Conservation (phyloP, 2,329 filamentous ascomycete species). For the Didymella keratinophila region DNA sequence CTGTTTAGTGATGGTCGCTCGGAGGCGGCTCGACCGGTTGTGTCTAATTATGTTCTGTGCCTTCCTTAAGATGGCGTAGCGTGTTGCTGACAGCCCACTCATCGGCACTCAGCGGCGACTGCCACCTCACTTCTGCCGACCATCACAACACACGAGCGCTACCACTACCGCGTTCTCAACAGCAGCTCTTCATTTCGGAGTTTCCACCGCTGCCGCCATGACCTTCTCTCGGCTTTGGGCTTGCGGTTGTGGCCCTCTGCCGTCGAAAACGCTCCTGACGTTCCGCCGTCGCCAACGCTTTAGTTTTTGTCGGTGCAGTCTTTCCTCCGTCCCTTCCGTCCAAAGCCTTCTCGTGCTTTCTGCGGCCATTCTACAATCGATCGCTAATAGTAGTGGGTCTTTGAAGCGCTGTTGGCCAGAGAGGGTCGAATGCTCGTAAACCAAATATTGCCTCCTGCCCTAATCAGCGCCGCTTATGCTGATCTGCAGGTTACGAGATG, state of each 20-base stretch:
- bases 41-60: slow-evolving; percentile 25
- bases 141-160: slow-evolving; percentile 23
- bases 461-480: slow-evolving; percentile 31
- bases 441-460: slow-evolving; percentile 19
- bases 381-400: slow-evolving; percentile 24
- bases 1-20: slow-evolving; percentile 2
- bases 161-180: slow-evolving; percentile 18
- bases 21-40: slow-evolving; percentile 8
- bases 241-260: slow-evolving; percentile 3
- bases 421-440: slow-evolving; percentile 17
- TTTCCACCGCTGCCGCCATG: slow-evolving; percentile 16
- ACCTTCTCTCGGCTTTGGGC: slow-evolving; percentile 11
- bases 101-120: slow-evolving; percentile 7
- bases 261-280: slow-evolving; percentile 19
- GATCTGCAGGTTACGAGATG: slow-evolving; percentile 34
- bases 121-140: slow-evolving; percentile 24
- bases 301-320: slow-evolving; percentile 4
- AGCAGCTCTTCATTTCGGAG: slow-evolving; percentile 23
- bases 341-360: not conserved
- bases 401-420: slow-evolving; percentile 12
- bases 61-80: slow-evolving; percentile 17
- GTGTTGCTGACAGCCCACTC: slow-evolving; percentile 1
- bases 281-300: slow-evolving; percentile 15
- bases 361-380: slow-evolving; percentile 18
- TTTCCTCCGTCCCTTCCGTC: slow-evolving; percentile 3